Base-by-base conservation (phyloP, 208 protist species). In the Crithidia brevicula region DNA sequence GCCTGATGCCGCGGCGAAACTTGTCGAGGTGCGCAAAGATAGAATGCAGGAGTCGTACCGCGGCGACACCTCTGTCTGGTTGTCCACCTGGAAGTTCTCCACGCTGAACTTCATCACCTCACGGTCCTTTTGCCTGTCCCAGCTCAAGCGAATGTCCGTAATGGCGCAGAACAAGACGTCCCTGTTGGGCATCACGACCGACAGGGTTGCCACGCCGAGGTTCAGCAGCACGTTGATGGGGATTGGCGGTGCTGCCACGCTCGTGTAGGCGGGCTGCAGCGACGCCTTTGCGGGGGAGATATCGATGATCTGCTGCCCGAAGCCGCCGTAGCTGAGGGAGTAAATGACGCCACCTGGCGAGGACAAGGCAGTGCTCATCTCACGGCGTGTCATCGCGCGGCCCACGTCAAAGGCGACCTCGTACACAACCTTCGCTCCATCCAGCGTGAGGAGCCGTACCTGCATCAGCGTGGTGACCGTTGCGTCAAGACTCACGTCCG, bases 41-140 rank as follows among this genome's bases (percentile, higher is more conserved):
- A 92, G 51, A 20, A 92, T 20, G 62, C 79, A 88, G 16, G 88
- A 85, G 27, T 89, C 84, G 79, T 92, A 94, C 38, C 73, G 61
- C 16, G 92, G 92, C 38, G 81, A 79, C 25, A 82, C 64, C 76
- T 97, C 88, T 22, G 82, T 85, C 66, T 95, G 87, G 67, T 97
- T 97, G 64, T 97, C 92, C 16, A 95, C 70, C 74, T 97, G 92
- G 61, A 92, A 91, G 65, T 94, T 95, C 51, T 81, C 70, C 2
- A 97, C 54, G 63, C 83, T 89, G 63, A 94, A 87, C 49, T 79
- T 65, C 18, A 79, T 51, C 38, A 63, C 27, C 72, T 96, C 88
- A 30, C 72, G 78, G 20, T 64, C 57, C 28, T 73, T 72, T 28
- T 81, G 42, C 13, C 88, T 75, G 43, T 79, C 74, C 81, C 81